Conservation (phyloP, 2,329 filamentous ascomycete species). For the Fusarium secorum region DNA sequence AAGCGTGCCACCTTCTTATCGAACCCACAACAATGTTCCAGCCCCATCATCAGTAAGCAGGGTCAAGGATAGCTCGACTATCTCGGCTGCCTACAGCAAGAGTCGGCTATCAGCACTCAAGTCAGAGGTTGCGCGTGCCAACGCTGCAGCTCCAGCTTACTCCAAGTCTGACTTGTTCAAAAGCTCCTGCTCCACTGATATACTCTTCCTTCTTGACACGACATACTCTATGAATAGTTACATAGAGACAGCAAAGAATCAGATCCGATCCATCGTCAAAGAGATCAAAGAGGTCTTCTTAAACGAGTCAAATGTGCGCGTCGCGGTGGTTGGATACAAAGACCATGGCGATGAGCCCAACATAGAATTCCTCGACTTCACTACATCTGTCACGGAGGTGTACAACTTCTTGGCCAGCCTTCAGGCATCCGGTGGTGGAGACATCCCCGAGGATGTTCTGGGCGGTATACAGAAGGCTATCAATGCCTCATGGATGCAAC, state of each 20-base stretch:
- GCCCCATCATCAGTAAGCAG: neutral
- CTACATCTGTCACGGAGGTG: neutral
- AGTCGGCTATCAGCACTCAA: neutral
- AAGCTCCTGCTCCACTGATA: slow-evolving; percentile 46
- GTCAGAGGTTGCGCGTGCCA: neutral
- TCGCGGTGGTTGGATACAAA: slow-evolving; percentile 49
- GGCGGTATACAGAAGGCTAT: slow-evolving; percentile 46
- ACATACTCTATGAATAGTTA: slow-evolving; percentile 47
- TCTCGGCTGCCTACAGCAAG: neutral
- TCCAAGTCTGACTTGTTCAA: slow-evolving; percentile 43
- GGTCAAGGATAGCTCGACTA: neutral
- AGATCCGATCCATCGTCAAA: slow-evolving; percentile 36
- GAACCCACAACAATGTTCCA: neutral
- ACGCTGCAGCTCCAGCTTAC: neutral
- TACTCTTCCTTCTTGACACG: slow-evolving; percentile 50
- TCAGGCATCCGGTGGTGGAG: slow-evolving; percentile 40
- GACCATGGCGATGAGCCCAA: slow-evolving; percentile 42
- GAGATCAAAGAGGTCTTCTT: slow-evolving; percentile 46
- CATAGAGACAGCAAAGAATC: slow-evolving; percentile 46
- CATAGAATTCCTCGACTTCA: slow-evolving; percentile 18
- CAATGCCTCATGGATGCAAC: slow-evolving; percentile 45
- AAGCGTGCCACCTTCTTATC: neutral
- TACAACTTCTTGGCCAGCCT: slow-evolving; percentile 2
- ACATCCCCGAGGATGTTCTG: slow-evolving; percentile 49
- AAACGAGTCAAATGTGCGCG: slow-evolving; percentile 47